Percentiles rank a stretch among this genome's conserved stretches.
phyloP scores from a whole-genome alignment of 306 rosid genomes.

The Comarum palustre region DNA sequence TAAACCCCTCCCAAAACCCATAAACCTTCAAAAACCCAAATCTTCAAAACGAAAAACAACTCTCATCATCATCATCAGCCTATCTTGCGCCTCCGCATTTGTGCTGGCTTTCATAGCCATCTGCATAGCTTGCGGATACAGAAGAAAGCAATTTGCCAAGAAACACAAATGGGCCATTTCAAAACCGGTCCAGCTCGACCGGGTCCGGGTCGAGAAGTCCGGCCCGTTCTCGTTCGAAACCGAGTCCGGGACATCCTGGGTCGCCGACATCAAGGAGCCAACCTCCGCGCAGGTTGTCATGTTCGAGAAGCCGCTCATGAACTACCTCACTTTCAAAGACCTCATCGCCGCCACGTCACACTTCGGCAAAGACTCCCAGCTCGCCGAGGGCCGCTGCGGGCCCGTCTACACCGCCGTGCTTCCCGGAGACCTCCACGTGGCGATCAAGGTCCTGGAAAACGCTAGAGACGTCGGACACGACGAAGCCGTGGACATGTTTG shows the following conservation, averaged over 20 bases:
- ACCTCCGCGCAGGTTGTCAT: slow-evolving; percentile 78
- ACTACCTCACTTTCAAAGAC: slow-evolving; percentile 61
- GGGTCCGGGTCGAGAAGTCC: slow-evolving; percentile 63
- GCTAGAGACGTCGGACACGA: slow-evolving; percentile 54
- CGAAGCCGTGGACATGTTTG: slow-evolving; percentile 59
- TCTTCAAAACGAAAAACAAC: slow-evolving; percentile 21
- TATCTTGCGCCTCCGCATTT: slow-evolving; percentile 34
- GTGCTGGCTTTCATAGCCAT: slow-evolving; percentile 26
- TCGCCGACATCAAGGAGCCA: slow-evolving; percentile 79
- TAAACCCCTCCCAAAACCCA: slow-evolving; percentile 19
- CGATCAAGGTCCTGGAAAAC: slow-evolving; percentile 75
- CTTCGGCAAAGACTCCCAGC: slow-evolving; percentile 89
- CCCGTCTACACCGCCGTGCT: slow-evolving; percentile 86
- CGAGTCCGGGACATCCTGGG: slow-evolving; percentile 87
- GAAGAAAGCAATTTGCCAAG: slow-evolving; percentile 38
- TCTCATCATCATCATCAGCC: slow-evolving; percentile 26
- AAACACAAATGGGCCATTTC: slow-evolving; percentile 93
- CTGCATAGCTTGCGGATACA: slow-evolving; percentile 26
- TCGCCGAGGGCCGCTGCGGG: slow-evolving; percentile 86
- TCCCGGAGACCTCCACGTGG: slow-evolving; percentile 91
- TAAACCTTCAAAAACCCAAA: slow-evolving; percentile 23
- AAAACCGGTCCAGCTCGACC: slow-evolving; percentile 49
- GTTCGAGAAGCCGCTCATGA: slow-evolving; percentile 95
- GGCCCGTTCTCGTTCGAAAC: slow-evolving; percentile 92
- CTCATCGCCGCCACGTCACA: slow-evolving; percentile 90